Percentiles rank a stretch among this genome's conserved stretches.
phyloP scores from a whole-genome alignment of 345 rosid genomes.

The Citropsis articulata region DNA sequence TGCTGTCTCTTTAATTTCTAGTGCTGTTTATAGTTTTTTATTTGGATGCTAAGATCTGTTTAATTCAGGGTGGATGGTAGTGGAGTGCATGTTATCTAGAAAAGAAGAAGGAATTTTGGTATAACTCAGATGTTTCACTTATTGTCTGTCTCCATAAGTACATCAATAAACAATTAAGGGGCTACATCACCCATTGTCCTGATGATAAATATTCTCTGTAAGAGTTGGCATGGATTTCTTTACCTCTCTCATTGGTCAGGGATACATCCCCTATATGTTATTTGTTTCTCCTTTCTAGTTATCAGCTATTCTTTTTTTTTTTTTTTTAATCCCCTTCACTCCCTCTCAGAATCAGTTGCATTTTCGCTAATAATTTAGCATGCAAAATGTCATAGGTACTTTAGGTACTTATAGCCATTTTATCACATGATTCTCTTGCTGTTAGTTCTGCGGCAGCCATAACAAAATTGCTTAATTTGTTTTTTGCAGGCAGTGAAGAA shows the following conservation, averaged over 20 bases:
- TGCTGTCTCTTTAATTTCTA: background rate
- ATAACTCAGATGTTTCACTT: background rate
- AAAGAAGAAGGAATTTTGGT: background rate
- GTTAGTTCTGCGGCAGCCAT: background rate
- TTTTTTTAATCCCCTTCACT: background rate
- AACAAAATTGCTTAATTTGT: constrained; percentile 13
- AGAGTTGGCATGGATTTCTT: background rate
- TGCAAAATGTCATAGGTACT: background rate
- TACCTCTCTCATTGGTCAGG: background rate
- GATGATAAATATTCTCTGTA: background rate
- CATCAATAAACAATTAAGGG: background rate
- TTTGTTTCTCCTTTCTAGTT: background rate
- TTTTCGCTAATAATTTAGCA: background rate
- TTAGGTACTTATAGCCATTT: background rate
- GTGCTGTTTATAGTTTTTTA: background rate
- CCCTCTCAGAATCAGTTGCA: background rate
- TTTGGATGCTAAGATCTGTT: background rate
- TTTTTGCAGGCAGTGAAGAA: constrained; percentile 60
- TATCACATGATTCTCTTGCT: background rate
- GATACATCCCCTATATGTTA: background rate
- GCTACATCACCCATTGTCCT: background rate
- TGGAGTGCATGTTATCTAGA: background rate
- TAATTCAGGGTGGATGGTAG: background rate
- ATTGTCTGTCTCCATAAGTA: background rate
- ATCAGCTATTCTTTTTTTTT: background rate